Conservation (phyloP, 768 basidiomycete species). For the Tricholomella constricta region DNA sequence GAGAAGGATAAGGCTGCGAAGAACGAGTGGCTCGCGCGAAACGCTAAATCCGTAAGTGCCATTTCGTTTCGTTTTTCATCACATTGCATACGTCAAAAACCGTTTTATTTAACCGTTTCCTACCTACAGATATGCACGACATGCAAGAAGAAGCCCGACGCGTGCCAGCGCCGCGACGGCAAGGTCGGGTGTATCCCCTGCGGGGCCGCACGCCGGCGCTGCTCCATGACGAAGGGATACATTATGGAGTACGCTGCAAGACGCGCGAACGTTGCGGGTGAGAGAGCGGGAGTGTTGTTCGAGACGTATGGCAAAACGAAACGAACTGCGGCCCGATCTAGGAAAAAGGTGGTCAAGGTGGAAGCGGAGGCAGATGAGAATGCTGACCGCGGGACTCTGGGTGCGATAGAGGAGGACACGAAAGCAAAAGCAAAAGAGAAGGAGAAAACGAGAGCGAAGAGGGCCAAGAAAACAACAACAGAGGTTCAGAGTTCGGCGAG, state of each 20-base stretch:
- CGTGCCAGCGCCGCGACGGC: background rate
- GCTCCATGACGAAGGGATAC: background rate
- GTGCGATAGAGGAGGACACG: background rate
- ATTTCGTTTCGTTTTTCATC: background rate
- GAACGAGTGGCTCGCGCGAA: background rate
- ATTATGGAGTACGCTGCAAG: background rate
- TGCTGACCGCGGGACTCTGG: background rate
- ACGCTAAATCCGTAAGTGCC: background rate
- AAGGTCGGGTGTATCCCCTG: background rate
- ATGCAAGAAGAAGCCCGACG: background rate
- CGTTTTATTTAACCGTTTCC: background rate
- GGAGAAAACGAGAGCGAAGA: background rate
- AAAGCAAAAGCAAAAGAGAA: background rate
- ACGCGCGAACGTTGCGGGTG: background rate
- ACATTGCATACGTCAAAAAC: background rate
- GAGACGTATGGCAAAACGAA: background rate
- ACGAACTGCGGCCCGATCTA: background rate
- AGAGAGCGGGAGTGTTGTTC: background rate
- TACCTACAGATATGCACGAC: background rate
- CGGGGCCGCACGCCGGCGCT: background rate
- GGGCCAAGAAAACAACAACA: background rate
- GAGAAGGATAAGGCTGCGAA: background rate
- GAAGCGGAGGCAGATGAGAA: background rate
- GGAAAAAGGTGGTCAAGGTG: background rate
- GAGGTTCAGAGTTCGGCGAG: background rate